Percentiles rank a stretch among this genome's conserved stretches.
phyloP scores from a whole-genome alignment of 345 rosid species.

The Salix brachista region DNA sequence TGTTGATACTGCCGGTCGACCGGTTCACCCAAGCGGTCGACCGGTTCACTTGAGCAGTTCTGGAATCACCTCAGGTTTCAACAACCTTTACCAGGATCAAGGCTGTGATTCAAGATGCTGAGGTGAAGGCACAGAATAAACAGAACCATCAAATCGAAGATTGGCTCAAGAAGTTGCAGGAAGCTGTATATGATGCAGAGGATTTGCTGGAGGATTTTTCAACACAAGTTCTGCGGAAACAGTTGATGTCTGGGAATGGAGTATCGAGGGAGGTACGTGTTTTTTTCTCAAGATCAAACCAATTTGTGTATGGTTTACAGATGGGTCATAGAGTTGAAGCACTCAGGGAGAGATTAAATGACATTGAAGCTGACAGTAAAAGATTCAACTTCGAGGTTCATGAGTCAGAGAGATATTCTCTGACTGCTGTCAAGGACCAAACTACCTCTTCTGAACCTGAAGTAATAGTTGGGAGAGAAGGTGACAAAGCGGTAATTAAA shows the following conservation, averaged over 20 bases:
- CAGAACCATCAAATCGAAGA: not conserved
- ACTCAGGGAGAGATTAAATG: constrained; percentile 17
- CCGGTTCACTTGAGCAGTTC: no score
- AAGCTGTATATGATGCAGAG: constrained; percentile 28
- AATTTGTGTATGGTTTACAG: not conserved
- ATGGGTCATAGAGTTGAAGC: constrained; percentile 10
- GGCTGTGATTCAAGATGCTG: not conserved
- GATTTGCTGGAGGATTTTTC: constrained; percentile 35
- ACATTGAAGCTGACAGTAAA: constrained; percentile 1
- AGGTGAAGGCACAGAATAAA: not conserved
- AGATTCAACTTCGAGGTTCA: not conserved
- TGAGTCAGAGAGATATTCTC: not conserved
- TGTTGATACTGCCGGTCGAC: no score
- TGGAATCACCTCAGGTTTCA: no score
- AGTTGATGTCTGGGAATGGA: not conserved
- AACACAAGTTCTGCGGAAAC: not conserved
- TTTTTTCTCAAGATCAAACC: constrained; percentile 7
- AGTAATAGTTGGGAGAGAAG: constrained; percentile 8
- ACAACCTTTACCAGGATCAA: no score
- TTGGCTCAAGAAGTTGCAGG: constrained; percentile 30
- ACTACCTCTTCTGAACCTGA: constrained; percentile 1
- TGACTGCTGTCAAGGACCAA: not conserved
- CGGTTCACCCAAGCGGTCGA: no score
- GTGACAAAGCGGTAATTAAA: constrained; percentile 9
- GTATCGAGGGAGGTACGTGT: not conserved